Percentiles rank a stretch among this genome's conserved stretches.
phyloP scores from a whole-genome alignment of 2,329 filamentous ascomycete genomes.

The Cladorrhinum sp. region DNA sequence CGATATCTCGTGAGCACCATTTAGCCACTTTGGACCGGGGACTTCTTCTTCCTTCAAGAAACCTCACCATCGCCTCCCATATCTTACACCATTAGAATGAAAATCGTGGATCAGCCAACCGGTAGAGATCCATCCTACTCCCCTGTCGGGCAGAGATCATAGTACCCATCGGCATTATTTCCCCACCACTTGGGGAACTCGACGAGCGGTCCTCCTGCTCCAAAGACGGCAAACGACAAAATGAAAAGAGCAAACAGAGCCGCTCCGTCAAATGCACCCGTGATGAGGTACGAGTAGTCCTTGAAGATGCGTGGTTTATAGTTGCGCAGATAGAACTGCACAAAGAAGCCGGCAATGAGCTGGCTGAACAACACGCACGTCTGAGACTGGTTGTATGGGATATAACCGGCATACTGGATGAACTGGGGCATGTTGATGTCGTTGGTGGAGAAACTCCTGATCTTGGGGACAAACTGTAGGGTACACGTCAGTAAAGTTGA shows the following conservation, averaged over 20 bases:
- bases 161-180: constrained; percentile 47
- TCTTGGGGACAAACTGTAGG: constrained; percentile 44
- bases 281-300: constrained; percentile 52
- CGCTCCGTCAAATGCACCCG: constrained; percentile 53
- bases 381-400: constrained; percentile 54
- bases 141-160: constrained; percentile 44
- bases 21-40: no score
- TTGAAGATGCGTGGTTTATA: constrained; percentile 50
- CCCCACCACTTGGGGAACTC: constrained; percentile 56
- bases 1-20: no score
- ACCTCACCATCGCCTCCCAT: no score
- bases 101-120: no score
- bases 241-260: constrained; percentile 49
- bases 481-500: neutral
- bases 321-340: constrained; percentile 52
- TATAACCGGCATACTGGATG: constrained; percentile 52
- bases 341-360: constrained; percentile 43
- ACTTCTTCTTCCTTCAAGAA: no score
- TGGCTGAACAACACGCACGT: constrained; percentile 53
- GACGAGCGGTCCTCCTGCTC: constrained; percentile 39
- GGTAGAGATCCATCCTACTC: neutral
- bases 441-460: constrained; percentile 39
- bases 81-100: no score
- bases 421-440: constrained; percentile 54
- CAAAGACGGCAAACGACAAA: constrained; percentile 55